Conservation (phyloP, 495 filamentous ascomycete genomes). For the Penicillium angulare region DNA sequence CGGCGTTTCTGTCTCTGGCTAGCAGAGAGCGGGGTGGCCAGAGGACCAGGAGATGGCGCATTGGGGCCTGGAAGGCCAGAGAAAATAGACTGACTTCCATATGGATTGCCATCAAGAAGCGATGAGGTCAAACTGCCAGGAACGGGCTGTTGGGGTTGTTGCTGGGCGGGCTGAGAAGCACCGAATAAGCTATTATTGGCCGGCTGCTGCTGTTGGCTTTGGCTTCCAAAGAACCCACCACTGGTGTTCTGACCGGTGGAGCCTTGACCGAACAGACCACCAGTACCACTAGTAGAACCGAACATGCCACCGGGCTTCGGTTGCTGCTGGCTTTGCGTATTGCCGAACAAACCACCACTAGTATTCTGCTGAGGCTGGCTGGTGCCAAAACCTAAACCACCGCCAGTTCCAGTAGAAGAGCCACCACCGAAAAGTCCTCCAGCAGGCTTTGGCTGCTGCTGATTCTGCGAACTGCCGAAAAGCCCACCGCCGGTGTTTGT, state of each 20-base stretch:
- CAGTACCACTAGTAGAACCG: constrained; percentile 25
- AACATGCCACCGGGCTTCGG: constrained; percentile 53
- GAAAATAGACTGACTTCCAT: constrained; percentile 81
- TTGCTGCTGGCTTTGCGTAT: constrained; percentile 41
- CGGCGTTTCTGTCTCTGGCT: constrained; percentile 70
- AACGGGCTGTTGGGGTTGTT: constrained; percentile 45
- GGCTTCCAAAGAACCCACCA: constrained; percentile 49
- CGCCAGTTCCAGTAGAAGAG: constrained; percentile 17
- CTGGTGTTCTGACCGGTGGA: constrained; percentile 30
- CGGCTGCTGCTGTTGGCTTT: constrained; percentile 60
- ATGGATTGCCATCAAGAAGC: constrained; percentile 72
- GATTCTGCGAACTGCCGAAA: constrained; percentile 25
- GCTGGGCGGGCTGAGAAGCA: constrained; percentile 47
- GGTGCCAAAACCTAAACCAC: neutral
- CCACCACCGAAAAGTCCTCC: constrained; percentile 40
- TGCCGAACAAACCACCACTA: constrained; percentile 35
- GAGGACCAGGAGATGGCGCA: constrained; percentile 68
- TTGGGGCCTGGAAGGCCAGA: constrained; percentile 62
- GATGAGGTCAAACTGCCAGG: constrained; percentile 72
- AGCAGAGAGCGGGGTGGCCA: constrained; percentile 82
- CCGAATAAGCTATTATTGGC: constrained; percentile 65
- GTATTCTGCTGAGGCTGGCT: constrained; percentile 17
- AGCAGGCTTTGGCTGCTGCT: constrained; percentile 50
- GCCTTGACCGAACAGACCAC: constrained; percentile 44
- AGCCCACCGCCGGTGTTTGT: constrained; percentile 23